A percentile compares a stretch with the other conserved stretches of the same genome.
Conservation (phyloP, 2,329 filamentous ascomycete species). For the Trichoderma pleuroti region DNA sequence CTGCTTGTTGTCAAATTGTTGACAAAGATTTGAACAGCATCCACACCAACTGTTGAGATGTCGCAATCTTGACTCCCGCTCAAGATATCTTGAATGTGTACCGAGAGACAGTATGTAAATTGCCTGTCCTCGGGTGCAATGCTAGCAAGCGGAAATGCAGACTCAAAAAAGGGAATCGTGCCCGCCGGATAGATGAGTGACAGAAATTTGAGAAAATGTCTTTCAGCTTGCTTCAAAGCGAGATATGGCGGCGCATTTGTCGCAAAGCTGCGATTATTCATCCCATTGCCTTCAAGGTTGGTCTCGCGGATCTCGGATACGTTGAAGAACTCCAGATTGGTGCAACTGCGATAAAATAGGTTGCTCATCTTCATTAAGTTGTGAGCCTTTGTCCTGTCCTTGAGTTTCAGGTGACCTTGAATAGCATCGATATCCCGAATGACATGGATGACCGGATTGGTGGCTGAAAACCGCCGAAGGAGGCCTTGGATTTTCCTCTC, state of each 20-base stretch:
- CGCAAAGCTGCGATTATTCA: neutral
- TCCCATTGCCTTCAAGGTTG: neutral
- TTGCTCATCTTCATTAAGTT: slow-evolving; percentile 13
- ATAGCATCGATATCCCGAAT: slow-evolving; percentile 2
- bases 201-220: slow-evolving; percentile 4
- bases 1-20: neutral
- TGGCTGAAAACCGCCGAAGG: slow-evolving; percentile 2
- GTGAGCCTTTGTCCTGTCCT: neutral
- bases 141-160: slow-evolving; percentile 11
- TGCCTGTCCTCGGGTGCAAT: slow-evolving; percentile 5
- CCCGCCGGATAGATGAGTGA: slow-evolving; percentile 2
- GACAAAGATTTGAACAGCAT: slow-evolving; percentile 10
- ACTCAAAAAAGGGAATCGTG: slow-evolving; percentile 9
- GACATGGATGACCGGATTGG: slow-evolving; percentile 4
- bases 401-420: neutral
- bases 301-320: neutral
- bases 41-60: neutral
- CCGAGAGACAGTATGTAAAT: slow-evolving; percentile 8
- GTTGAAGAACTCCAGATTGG: slow-evolving; percentile 10
- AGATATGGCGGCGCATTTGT: neutral
- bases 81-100: neutral
- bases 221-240: slow-evolving; percentile 1
- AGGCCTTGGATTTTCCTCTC: slow-evolving; percentile 8
- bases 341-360: slow-evolving; percentile 9
- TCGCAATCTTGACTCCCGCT: neutral